Conservation (phyloP, 345 rosid species). For the Hypericum perforatum region DNA sequence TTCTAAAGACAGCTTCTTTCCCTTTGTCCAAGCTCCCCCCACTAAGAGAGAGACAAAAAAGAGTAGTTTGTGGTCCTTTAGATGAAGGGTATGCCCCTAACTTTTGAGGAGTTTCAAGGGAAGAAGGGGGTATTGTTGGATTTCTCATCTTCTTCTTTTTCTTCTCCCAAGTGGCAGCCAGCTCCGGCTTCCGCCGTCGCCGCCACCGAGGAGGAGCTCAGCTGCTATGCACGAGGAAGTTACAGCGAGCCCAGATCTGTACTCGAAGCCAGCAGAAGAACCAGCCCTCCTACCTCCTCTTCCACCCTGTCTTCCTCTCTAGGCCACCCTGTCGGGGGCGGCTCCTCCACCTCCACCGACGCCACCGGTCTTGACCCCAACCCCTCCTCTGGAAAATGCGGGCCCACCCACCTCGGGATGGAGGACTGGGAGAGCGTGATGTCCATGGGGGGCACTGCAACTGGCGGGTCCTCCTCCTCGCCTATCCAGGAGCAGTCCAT, state of each 20-base stretch:
- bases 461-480: no score
- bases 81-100: conserved; percentile 74
- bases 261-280: conserved; percentile 43
- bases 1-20: no score
- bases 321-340: conserved; percentile 23
- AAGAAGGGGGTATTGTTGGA: conserved; percentile 59
- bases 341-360: conserved; percentile 32
- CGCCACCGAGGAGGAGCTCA: conserved; percentile 23
- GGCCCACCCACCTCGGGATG: conserved; percentile 22
- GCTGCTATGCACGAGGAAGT: conserved; percentile 33
- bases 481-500: conserved; percentile 62
- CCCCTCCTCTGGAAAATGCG: conserved; percentile 36
- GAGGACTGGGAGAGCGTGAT: conserved; percentile 60
- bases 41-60: no score
- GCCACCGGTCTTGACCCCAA: conserved; percentile 20
- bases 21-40: no score
- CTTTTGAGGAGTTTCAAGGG: conserved; percentile 46
- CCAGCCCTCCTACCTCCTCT: conserved; percentile 47
- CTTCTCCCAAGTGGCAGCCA: conserved; percentile 8
- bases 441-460: no score
- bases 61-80: background rate
- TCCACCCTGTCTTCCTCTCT: conserved; percentile 75
- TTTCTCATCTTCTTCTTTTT: conserved; percentile 13
- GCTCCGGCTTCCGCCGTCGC: background rate
- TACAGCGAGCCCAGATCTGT: conserved; percentile 48